These are phyloP conservation scores for Torulaspora maleeae DNA, from an alignment of 805 yeast species.

Conservation along the genomic window DNA sequence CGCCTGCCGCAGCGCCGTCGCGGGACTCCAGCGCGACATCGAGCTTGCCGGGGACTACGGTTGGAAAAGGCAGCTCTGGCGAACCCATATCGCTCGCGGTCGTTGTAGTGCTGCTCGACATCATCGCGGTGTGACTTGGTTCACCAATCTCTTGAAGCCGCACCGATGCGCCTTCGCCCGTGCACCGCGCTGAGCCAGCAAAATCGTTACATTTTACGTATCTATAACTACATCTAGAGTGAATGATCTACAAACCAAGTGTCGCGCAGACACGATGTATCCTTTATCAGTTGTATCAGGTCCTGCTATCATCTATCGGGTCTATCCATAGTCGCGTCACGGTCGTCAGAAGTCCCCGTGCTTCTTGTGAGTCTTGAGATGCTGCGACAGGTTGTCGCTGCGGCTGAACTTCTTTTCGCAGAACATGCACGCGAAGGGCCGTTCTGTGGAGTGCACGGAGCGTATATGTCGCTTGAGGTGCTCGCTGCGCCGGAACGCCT, in stretches of 20 bases:
- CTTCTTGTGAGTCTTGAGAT: slow-evolving; percentile 48
- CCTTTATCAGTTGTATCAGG: slow-evolving; percentile 3
- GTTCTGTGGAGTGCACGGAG: slow-evolving; percentile 57
- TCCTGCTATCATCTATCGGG: slow-evolving; percentile 2
- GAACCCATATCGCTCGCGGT: background rate
- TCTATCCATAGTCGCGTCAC: slow-evolving; percentile 5
- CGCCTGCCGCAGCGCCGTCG: background rate
- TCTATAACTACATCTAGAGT: slow-evolving; percentile 6
- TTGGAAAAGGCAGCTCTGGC: slow-evolving; percentile 3
- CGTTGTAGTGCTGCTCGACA: background rate
- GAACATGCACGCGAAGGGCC: slow-evolving; percentile 53
- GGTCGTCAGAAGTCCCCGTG: slow-evolving; percentile 28
- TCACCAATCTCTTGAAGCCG: background rate
- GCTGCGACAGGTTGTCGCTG: slow-evolving; percentile 64
- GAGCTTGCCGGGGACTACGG: slow-evolving; percentile 1
- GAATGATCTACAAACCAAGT: slow-evolving; percentile 1
- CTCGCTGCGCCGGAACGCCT: slow-evolving; percentile 55
- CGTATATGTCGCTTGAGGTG: slow-evolving; percentile 64
- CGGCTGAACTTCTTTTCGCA: slow-evolving; percentile 63
- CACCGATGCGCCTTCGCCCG: background rate
- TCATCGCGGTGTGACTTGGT: background rate
- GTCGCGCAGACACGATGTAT: background rate
- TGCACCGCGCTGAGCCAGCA: slow-evolving; percentile 3
- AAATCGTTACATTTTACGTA: slow-evolving; percentile 4
- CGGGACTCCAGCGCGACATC: background rate